Evolutionary conservation across 257 asterid species (phyloP), one percentile per base, ranked within the genome.

Genomic region (Phtheirospermum japonicum): DNA sequence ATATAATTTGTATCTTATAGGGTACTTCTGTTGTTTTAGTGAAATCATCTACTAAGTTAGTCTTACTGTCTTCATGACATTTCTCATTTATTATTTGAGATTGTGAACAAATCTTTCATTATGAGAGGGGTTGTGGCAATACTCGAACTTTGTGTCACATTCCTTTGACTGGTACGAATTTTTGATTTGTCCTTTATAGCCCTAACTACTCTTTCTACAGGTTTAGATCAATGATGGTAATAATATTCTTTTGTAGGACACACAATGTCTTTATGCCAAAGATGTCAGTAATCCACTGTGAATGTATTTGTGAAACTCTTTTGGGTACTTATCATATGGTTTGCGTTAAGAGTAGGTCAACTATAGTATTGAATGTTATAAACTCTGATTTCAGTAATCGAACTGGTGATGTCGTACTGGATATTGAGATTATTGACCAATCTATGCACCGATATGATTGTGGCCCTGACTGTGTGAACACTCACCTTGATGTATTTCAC

Each of bases 131-230:
- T 62, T 40, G 59, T 57, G 62, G 66, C 65, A 80, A 75, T 68
- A 83, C 74, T 63, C 84, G 73, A n/a, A 76, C 68, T 61, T 75
- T 81, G 40, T 76, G 76, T 32, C 72, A 75, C 61, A 78, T 77
- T 42, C 75, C 80, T 46, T 45, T 69, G n/a, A 76, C 83, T 70
- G 95, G 96, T 85, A 79, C n/a, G 59, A 7, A 7, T 51, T 49
- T 28, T 37, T 32, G 19, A 13, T 51, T 56, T 14, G 14, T 34
- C 14, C 40, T 69, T 2, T 31, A 39, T 68, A 32, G 9, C 54
- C 17, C 51, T 14, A 31, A 48, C 19, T 52, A 18, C 19, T 14
- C 7, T 18, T 46, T 66, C 8, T 58, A 33, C 36, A 48, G 57
- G 31, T 66, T 58, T 16, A 16, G 17, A 42, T 16, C 10, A 55